Evolutionary conservation across 441 rosid species (phyloP), one percentile per base, ranked within the genome.

Genomic region (Breynia disticha): DNA sequence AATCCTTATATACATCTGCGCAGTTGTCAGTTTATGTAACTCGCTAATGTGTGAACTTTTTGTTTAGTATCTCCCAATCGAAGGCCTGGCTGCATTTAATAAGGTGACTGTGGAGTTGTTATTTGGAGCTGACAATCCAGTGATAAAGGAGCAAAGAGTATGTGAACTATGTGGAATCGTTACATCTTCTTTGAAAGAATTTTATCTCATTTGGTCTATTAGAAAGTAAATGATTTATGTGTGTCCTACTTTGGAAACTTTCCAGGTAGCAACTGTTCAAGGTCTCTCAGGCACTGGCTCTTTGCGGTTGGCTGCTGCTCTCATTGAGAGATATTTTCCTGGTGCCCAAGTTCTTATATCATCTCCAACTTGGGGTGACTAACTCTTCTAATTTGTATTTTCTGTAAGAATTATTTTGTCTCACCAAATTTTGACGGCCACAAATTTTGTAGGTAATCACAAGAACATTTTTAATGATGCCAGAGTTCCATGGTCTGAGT

Each of bases 251-350:
- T 28, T 28, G 35, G 35, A 48, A 21, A 22, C 21, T 62, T 61
- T 69, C 38, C 75, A 91, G 98, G 86, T 93, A 55, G 98, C 97
- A 62, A 93, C 97, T 7, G 81, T 88, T 69, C 98, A 93, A 67
- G 90, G 98, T 64, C 98, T 93, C 62, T 93, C 95, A 2, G 98
- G 97, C 50, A 93, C 98, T 16, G 98, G 98, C 60, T 91, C 98
- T 52, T 76, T 91, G 62, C 77, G 98, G 43, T 61, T 91, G 48
- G 98, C 91, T 70, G 96, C 87, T 5, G 98, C 94, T 63, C 87
- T 91, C 50, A 82, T 88, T 24, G 95, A 88, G 65, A 74, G 95
- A 55, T 91, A 91, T 68, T 91, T 91, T 61, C 86, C 94, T 13
- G 91, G 95, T 55, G 94, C 87, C 2, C 77, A 91, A 80, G 85